Conservation (phyloP, 2,329 filamentous ascomycete genomes). For the Fusarium succisae region DNA sequence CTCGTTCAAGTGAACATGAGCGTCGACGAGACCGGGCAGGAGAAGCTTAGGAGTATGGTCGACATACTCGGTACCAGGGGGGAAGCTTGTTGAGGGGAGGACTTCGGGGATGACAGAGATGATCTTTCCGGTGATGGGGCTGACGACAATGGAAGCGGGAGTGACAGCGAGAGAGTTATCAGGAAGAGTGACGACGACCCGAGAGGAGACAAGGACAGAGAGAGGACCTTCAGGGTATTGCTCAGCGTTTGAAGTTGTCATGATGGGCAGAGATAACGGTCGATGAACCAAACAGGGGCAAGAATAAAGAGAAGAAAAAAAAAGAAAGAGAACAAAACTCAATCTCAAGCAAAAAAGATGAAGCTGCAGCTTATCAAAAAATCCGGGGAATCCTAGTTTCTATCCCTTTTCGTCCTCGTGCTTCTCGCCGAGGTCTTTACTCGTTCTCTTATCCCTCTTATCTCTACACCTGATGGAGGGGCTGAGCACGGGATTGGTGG, state of each 20-base stretch:
- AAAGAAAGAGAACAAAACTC: slow-evolving; percentile 1
- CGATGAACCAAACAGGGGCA: neutral
- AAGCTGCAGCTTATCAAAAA: slow-evolving; percentile 12
- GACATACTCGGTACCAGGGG: slow-evolving; percentile 75
- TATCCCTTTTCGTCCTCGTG: neutral
- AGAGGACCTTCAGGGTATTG: slow-evolving; percentile 52
- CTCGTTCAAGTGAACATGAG: slow-evolving; percentile 97
- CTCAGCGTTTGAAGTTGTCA: slow-evolving; percentile 44
- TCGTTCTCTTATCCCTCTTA: slow-evolving; percentile 31
- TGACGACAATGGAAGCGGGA: slow-evolving; percentile 85
- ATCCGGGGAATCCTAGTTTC: slow-evolving; percentile 22
- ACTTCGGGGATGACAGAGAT: slow-evolving; percentile 77
- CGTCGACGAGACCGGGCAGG: slow-evolving; percentile 91
- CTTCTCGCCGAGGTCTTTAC: slow-evolving; percentile 1
- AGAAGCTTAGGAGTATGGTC: slow-evolving; percentile 88
- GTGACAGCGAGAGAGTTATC: slow-evolving; percentile 71
- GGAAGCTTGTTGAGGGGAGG: slow-evolving; percentile 79
- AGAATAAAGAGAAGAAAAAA: slow-evolving; percentile 13
- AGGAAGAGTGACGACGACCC: slow-evolving; percentile 80
- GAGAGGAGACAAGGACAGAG: slow-evolving; percentile 83
- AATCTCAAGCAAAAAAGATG: slow-evolving; percentile 11
- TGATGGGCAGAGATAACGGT: slow-evolving; percentile 25
- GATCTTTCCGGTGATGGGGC: slow-evolving; percentile 83
- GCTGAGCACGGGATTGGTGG: slow-evolving; percentile 34
- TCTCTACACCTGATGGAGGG: slow-evolving; percentile 28